Evolutionary conservation across 192 early-diverging fungal genomes (phyloP).

Genomic region (Haplosporangium gracile): DNA sequence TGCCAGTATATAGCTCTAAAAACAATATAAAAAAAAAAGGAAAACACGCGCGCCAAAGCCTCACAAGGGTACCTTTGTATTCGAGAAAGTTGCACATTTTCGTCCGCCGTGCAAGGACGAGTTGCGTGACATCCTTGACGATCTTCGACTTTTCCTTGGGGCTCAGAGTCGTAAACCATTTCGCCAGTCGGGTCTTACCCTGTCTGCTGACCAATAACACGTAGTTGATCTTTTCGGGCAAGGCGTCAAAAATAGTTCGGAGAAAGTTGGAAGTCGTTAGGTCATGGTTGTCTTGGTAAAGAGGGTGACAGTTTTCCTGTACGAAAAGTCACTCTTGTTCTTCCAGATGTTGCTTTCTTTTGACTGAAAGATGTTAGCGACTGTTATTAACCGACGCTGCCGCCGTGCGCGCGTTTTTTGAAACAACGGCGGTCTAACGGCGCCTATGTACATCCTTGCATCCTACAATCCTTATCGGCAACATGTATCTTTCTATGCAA

Average conservation of each 20-base stretch:
- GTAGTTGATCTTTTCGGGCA: constrained; percentile 70
- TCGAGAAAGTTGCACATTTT: constrained; percentile 99
- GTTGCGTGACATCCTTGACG: constrained; percentile 91
- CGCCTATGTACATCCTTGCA: no score
- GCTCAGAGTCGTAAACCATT: constrained; percentile 80
- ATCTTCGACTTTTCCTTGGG: constrained; percentile 94
- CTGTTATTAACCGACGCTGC: no score
- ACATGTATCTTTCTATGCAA: neutral
- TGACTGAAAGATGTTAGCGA: no score
- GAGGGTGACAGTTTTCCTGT: neutral
- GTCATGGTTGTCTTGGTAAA: neutral
- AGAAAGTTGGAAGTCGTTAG: neutral
- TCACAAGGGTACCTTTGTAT: constrained; percentile 75
- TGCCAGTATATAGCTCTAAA: neutral
- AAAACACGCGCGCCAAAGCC: neutral
- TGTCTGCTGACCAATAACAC: constrained; percentile 82
- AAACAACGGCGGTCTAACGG: no score
- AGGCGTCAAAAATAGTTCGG: neutral
- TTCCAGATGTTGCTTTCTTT: neutral
- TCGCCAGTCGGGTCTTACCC: constrained; percentile 82
- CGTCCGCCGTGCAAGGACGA: constrained; percentile 87
- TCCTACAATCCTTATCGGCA: no score
- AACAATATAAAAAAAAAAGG: no score
- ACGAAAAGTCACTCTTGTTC: neutral
- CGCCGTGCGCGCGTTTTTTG: no score